Base-by-base conservation (phyloP, 1,284 basidiomycete genomes). In the Ceratobasidium sp. region DNA sequence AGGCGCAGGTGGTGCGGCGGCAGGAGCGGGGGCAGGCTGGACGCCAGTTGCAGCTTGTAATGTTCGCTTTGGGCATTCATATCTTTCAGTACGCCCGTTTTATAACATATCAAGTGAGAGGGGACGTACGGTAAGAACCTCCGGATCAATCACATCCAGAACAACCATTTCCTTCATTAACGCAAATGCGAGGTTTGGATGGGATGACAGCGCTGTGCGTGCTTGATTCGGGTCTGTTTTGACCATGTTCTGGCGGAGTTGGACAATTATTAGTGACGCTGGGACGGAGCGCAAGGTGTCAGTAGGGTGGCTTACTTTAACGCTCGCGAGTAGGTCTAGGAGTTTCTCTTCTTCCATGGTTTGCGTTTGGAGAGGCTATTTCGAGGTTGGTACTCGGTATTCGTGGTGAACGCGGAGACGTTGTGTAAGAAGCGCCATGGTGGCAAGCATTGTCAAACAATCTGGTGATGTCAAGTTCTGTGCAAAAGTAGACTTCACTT, bases 111-210 rank as follows among this genome's bases (percentile, higher is more conserved):
- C 9, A 30, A 54, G 13, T 26, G 14, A 14, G 23, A 23, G 38
- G n/a, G 6, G 61, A 43, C 74, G 2, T 55, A 76, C 75, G 16
- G 72, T 50, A 30, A 75, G 58, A 18, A 73, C 74, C 21, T 73
- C 72, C 21, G 70, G 55, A 43, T 76, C 73, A 8, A 76, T 43
- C 23, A 76, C 59, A 35, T 72, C 72, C 30, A 76, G 49, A 3
- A 47, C 30, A 5, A 75, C 75, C 75, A 76, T 76, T 41, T 57
- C 73, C 47, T 72, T 73, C 55, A 76, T 74, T 11, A 76, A 32
- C 28, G 70, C 73, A 58, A 73, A 75, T 14, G 74, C 72, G 4
- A 76, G 61, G 28, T 76, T 73, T 18, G 75, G 75, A 44, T 75
- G 74, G 14, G 44, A 63, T n/a, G 50, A 72, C 16, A 76, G 71